Percentiles rank a stretch among this genome's conserved stretches.
phyloP scores from a whole-genome alignment of 768 basidiomycete species.

The Mycena polygramma region DNA sequence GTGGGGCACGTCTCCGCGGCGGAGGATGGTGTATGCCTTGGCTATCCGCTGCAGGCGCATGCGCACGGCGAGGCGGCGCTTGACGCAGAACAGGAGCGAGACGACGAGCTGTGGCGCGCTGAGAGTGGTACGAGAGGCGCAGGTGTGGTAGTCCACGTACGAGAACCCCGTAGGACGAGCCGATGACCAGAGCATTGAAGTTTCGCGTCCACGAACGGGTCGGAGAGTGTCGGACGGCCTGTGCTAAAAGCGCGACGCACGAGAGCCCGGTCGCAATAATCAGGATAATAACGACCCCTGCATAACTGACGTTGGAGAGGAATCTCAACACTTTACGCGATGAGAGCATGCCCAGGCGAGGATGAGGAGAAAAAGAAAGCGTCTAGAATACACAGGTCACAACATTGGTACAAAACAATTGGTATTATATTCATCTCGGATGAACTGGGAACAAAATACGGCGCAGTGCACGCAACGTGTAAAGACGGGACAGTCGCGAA shows the following conservation, averaged over 20 bases:
- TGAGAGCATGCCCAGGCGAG: conserved; percentile 51
- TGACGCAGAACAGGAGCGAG: conserved; percentile 74
- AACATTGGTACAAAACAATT: conserved; percentile 17
- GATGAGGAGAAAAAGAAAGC: neutral
- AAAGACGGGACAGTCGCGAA: conserved; percentile 35
- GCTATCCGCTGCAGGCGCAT: conserved; percentile 76
- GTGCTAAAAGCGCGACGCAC: conserved; percentile 73
- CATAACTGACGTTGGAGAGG: conserved; percentile 68
- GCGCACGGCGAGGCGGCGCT: conserved; percentile 76
- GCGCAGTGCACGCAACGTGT: conserved; percentile 24
- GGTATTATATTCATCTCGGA: conserved; percentile 38
- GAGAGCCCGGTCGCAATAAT: conserved; percentile 72
- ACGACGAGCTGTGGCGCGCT: conserved; percentile 58
- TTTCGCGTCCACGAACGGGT: conserved; percentile 69
- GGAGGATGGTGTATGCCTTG: conserved; percentile 67
- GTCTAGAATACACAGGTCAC: conserved; percentile 25
- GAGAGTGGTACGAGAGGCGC: neutral
- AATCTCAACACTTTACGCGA: conserved; percentile 59
- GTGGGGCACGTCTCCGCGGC: conserved; percentile 70
- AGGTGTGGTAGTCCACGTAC: conserved; percentile 53
- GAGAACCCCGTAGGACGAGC: conserved; percentile 77
- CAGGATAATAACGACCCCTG: conserved; percentile 61
- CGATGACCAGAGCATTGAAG: conserved; percentile 76
- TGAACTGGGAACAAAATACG: conserved; percentile 25
- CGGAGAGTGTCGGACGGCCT: conserved; percentile 77